Percentiles rank a stretch among this genome's conserved stretches.
Conservation (phyloP, 495 filamentous ascomycete species). For the Diplogelasinospora grovesii region DNA sequence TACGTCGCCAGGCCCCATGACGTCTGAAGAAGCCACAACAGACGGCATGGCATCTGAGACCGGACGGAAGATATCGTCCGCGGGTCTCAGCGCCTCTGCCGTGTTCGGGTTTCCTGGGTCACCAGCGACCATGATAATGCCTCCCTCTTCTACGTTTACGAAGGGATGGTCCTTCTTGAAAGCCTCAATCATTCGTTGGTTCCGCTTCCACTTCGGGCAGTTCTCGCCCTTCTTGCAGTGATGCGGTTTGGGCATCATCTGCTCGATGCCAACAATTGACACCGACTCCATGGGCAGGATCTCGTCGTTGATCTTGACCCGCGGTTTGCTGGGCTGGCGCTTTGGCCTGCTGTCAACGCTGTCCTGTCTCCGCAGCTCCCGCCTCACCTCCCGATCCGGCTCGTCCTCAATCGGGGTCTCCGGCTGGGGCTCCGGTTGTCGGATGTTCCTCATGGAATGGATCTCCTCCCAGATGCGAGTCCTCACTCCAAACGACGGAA, state of each 20-base stretch:
- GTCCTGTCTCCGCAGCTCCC: conserved; percentile 33
- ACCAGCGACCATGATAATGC: conserved; percentile 58
- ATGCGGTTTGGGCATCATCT: conserved; percentile 76
- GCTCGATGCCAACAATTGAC: conserved; percentile 88
- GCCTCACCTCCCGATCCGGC: conserved; percentile 36
- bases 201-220: conserved; percentile 71
- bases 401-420: conserved; percentile 52
- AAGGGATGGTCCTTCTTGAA: conserved; percentile 67
- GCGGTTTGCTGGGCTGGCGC: conserved; percentile 36
- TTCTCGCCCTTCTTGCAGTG: conserved; percentile 84
- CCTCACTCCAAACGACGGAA: conserved; percentile 87
- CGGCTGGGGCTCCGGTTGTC: conserved; percentile 46
- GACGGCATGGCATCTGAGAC: conserved; percentile 65
- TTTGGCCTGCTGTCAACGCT: conserved; percentile 26
- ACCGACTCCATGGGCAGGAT: conserved; percentile 74
- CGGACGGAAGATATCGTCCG: conserved; percentile 44
- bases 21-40: conserved; percentile 82
- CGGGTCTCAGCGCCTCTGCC: conserved; percentile 40
- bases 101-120: conserved; percentile 64
- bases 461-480: conserved; percentile 83
- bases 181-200: conserved; percentile 59
- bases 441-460: conserved; percentile 57
- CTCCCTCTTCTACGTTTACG: conserved; percentile 45
- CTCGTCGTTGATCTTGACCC: conserved; percentile 50
- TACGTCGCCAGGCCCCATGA: conserved; percentile 60